Evolutionary conservation across 2,329 filamentous ascomycete species (phyloP).

Genomic region (Fusarium sacchari): DNA sequence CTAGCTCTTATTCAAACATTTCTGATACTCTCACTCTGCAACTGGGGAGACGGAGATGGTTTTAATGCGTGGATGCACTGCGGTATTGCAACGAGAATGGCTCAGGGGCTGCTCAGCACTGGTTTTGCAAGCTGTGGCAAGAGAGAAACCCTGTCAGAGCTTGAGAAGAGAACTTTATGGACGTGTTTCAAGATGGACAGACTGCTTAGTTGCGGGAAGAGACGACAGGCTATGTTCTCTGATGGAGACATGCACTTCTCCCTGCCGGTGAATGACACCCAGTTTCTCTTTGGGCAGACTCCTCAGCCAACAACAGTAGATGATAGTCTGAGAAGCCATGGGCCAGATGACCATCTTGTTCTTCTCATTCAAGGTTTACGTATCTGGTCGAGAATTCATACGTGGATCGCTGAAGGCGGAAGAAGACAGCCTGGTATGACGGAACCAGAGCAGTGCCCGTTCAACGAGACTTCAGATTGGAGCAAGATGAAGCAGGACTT

Average conservation of each 20-base stretch:
- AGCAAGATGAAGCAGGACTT: conserved; percentile 32
- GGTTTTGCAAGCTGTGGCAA: conserved; percentile 28
- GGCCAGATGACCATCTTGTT: conserved; percentile 21
- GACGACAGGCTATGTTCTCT: conserved; percentile 38
- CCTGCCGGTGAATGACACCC: conserved; percentile 25
- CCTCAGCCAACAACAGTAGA: neutral
- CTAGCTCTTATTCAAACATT: conserved; percentile 35
- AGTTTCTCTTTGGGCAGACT: conserved; percentile 31
- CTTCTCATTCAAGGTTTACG: conserved; percentile 32
- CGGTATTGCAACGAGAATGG: conserved; percentile 39
- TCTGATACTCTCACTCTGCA: conserved; percentile 34
- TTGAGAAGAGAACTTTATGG: conserved; percentile 39
- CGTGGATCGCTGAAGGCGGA: conserved; percentile 38
- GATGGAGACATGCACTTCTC: conserved; percentile 28
- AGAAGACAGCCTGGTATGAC: conserved; percentile 37
- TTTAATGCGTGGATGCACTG: conserved; percentile 44
- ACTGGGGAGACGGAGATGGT: conserved; percentile 42
- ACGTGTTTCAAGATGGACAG: conserved; percentile 41
- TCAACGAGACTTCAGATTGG: conserved; percentile 33
- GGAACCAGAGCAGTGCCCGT: conserved; percentile 34
- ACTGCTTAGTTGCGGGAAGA: conserved; percentile 36
- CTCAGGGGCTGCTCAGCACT: conserved; percentile 36
- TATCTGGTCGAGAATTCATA: conserved; percentile 40
- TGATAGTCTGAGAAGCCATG: neutral
- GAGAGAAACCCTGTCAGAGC: conserved; percentile 20